Conservation (phyloP, 1,139 yeast genomes). For the Saccharomycopsis crataegensis region DNA sequence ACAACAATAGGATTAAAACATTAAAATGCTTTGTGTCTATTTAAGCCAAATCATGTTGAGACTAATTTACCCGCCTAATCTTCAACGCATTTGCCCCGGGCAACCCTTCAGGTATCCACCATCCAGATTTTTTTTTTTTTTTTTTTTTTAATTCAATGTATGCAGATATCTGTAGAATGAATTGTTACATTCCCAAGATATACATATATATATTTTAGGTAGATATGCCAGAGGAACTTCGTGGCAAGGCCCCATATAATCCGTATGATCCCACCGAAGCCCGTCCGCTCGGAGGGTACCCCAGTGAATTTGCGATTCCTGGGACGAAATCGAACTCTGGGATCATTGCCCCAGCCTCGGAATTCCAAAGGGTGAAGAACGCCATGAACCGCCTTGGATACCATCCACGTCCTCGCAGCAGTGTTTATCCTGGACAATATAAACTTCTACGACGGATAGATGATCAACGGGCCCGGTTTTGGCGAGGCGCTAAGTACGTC, state of each 20-base stretch:
- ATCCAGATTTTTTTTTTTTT: not conserved
- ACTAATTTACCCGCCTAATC: no score
- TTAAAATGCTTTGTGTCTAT: no score
- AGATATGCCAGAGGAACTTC: no score
- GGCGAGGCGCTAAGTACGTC: slow-evolving; percentile 47
- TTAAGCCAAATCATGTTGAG: no score
- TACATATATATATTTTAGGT: no score
- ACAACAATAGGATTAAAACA: no score
- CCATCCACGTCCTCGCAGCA: slow-evolving; percentile 72
- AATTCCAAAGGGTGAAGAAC: slow-evolving; percentile 59
- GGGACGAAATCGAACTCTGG: slow-evolving; percentile 49
- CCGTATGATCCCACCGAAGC: slow-evolving; percentile 75
- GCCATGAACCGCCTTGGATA: slow-evolving; percentile 68
- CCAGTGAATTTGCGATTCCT: slow-evolving; percentile 64
- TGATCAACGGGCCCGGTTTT: slow-evolving; percentile 43
- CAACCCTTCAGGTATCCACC: no score
- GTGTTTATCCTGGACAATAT: slow-evolving; percentile 71
- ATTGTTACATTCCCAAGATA: no score
- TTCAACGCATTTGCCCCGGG: no score
- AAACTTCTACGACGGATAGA: slow-evolving; percentile 61
- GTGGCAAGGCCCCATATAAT: slow-evolving; percentile 38
- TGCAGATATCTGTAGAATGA: no score
- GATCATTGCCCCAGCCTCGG: slow-evolving; percentile 55
- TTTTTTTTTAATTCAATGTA: no score
- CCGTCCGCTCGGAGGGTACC: slow-evolving; percentile 80